Conservation (phyloP, 768 basidiomycete genomes). For the Calocybe indica region DNA sequence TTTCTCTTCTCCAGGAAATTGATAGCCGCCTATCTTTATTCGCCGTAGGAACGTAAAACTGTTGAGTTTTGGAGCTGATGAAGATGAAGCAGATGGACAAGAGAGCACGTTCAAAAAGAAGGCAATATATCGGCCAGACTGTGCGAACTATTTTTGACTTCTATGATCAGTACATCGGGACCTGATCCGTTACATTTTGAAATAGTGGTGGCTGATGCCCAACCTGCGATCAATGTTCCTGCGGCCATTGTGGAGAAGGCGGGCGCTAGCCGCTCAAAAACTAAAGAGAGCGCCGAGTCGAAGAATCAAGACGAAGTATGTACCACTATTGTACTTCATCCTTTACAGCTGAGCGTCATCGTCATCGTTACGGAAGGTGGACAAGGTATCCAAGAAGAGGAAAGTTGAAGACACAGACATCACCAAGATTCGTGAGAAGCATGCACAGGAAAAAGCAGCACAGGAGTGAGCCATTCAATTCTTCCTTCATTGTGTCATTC, state of each 20-base stretch:
- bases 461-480: slow-evolving; percentile 39
- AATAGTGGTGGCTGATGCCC: slow-evolving; percentile 32
- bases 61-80: slow-evolving; percentile 81
- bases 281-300: not conserved
- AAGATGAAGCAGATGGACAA: slow-evolving; percentile 55
- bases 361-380: not conserved
- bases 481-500: too few species aligned
- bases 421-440: slow-evolving; percentile 67
- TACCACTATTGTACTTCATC: not conserved
- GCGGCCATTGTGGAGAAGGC: slow-evolving; percentile 31
- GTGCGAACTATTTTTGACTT: slow-evolving; percentile 39
- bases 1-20: not conserved
- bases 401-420: slow-evolving; percentile 45
- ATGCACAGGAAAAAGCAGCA: slow-evolving; percentile 64
- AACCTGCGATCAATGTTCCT: slow-evolving; percentile 17
- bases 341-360: not conserved
- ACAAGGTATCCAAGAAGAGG: slow-evolving; percentile 28
- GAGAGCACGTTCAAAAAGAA: slow-evolving; percentile 57
- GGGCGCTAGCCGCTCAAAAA: slow-evolving; percentile 6
- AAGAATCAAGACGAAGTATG: slow-evolving; percentile 5
- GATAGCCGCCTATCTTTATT: not conserved
- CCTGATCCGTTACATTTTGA: slow-evolving; percentile 2
- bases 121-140: slow-evolving; percentile 75
- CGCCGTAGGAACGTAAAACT: slow-evolving; percentile 74
- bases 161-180: not conserved